These are phyloP conservation scores for Luvunga scandens DNA, from an alignment of 345 rosid species.

Conservation along the genomic window DNA sequence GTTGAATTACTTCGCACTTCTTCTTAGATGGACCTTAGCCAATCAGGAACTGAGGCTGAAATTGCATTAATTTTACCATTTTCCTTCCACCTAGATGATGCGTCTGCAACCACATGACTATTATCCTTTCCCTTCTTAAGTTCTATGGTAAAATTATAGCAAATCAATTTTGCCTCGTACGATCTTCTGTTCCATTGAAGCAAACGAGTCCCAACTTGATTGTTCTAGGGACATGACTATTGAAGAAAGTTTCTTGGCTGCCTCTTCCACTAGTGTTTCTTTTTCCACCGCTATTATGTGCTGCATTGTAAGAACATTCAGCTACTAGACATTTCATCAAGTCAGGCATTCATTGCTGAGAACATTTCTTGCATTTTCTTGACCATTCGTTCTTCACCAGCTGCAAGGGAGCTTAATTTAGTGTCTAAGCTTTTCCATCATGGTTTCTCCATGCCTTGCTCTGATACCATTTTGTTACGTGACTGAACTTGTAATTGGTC, in stretches of 20 bases:
- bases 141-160: neutral
- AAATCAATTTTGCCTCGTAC: neutral
- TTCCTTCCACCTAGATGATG: neutral
- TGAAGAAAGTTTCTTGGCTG: neutral
- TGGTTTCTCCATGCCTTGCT: neutral
- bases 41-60: no score
- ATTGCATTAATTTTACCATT: no score
- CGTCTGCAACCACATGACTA: neutral
- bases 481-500: neutral
- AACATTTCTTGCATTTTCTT: constrained; percentile 2
- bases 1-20: neutral
- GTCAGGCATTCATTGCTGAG: neutral
- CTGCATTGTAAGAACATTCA: neutral
- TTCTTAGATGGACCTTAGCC: no score
- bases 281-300: neutral
- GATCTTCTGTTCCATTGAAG: neutral
- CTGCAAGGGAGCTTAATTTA: neutral
- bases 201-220: no score
- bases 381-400: neutral
- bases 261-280: neutral
- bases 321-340: neutral
- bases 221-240: neutral
- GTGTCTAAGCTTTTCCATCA: neutral
- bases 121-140: neutral
- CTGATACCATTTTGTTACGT: neutral